A percentile compares a stretch with the other conserved stretches of the same genome.
phyloP scores from a whole-genome alignment of 1,139 yeast genomes.

The Diutina scorzettiae region DNA sequence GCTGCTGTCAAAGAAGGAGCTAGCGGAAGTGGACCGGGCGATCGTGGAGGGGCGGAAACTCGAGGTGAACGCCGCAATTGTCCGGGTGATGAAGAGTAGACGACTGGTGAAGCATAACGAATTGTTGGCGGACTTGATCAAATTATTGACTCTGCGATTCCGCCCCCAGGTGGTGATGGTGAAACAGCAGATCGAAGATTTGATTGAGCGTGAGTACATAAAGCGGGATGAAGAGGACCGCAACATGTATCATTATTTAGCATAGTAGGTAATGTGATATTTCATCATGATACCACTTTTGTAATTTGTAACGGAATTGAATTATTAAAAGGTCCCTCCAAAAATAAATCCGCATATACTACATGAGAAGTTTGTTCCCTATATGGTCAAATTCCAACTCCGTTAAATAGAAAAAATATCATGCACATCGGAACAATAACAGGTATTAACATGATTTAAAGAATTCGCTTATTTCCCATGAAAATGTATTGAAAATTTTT shows the following conservation, averaged over 20 bases:
- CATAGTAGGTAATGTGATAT: no score
- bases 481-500: no score
- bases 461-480: no score
- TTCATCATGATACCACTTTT: no score
- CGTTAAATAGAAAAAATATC: no score
- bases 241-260: conserved; percentile 60
- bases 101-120: conserved; percentile 52
- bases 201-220: conserved; percentile 68
- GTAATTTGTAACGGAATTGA: no score
- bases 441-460: no score
- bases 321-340: no score
- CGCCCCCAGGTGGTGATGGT: conserved; percentile 56
- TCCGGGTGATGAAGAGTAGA: conserved; percentile 74
- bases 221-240: conserved; percentile 58
- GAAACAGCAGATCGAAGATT: conserved; percentile 67
- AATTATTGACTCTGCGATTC: conserved; percentile 53
- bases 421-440: no score
- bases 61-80: conserved; percentile 81
- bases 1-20: conserved; percentile 13
- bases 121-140: conserved; percentile 52
- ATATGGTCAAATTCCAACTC: no score
- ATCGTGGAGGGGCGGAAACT: conserved; percentile 36
- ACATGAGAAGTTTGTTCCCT: no score
- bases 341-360: no score
- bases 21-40: conserved; percentile 22